Base-by-base conservation (phyloP, 805 yeast genomes). In the Kuraishia cidri region DNA sequence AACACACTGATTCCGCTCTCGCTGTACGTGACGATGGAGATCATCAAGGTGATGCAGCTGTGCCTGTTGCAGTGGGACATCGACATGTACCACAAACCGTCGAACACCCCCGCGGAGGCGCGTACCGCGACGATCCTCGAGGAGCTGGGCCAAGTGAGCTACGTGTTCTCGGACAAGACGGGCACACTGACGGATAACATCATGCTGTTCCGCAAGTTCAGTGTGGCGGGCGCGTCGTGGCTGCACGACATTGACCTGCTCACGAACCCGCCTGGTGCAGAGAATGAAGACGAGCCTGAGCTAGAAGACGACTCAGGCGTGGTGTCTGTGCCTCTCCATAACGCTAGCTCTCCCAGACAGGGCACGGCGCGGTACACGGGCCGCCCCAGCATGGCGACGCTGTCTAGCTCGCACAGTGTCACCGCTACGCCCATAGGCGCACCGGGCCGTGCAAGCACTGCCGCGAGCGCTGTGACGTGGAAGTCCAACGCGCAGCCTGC, bases 121-220 rank as follows among this genome's bases (percentile, higher is more conserved):
- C 78, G 90, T 51, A 88, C 97, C 0, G 95, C 97, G 0, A 84
- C 97, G 0, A 86, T 92, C 43, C 69, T 92, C 42, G 99, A 92
- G 52, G 98, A 92, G 56, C 63, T 92, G 45, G 99, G 99, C 3
- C 99, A 92, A 52, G 97, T 94, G 1, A 80, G 95, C 31, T 88
- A 90, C 50, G 71, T 92, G 3, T 92, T 92, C 53, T 83, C 95
- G 38, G 99, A 92, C 56, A 92, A 92, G 54, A 92, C 98, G 0
- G 99, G 99, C 7, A 92, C 99, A 0, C 66, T 92, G 39, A 92
- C 99, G 1, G 97, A 92, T 46, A 92, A 92, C 51, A 60, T 79
- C 45, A 92, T 92, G 99, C 60, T 90, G 18, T 92, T 92, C 54
- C 68, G 96, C 29, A 88, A 88, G 48, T 72, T 90, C 43, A 75